Conservation (phyloP, 345 rosid species). For the Hypericum perforatum region DNA sequence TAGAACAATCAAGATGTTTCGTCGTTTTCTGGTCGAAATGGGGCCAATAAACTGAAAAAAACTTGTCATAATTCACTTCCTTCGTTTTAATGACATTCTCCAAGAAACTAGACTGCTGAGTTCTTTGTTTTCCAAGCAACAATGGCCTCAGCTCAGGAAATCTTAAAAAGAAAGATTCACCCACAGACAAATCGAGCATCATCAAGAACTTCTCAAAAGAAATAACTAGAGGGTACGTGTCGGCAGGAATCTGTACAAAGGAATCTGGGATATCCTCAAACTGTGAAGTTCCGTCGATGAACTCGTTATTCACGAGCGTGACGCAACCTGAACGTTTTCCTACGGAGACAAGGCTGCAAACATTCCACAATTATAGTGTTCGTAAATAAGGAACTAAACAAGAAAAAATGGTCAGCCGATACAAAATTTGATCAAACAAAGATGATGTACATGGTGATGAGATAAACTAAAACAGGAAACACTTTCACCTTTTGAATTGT, state of each 20-base stretch:
- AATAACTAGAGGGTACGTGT: background rate
- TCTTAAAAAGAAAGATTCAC: background rate
- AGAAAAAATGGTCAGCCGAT: background rate
- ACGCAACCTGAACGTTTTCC: too few species aligned
- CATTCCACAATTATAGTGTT: too few species aligned
- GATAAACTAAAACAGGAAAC: constrained; percentile 6
- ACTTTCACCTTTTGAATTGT: constrained; percentile 4
- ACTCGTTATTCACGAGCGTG: background rate
- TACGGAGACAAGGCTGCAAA: too few species aligned
- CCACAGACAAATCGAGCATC: background rate
- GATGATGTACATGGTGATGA: too few species aligned
- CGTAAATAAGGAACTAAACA: too few species aligned
- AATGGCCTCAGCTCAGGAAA: background rate
- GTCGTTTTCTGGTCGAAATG: background rate
- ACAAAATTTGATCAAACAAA: too few species aligned
- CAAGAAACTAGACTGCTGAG: background rate
- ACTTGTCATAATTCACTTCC: constrained; percentile 1
- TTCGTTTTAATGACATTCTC: background rate
- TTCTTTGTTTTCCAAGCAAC: background rate
- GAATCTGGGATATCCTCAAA: constrained; percentile 1
- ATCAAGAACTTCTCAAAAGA: constrained; percentile 1
- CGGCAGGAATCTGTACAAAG: background rate
- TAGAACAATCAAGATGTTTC: background rate
- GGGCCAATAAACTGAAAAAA: constrained; percentile 1
- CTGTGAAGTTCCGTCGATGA: background rate